Conservation (phyloP, 768 basidiomycete genomes). For the Cyathus striatus region DNA sequence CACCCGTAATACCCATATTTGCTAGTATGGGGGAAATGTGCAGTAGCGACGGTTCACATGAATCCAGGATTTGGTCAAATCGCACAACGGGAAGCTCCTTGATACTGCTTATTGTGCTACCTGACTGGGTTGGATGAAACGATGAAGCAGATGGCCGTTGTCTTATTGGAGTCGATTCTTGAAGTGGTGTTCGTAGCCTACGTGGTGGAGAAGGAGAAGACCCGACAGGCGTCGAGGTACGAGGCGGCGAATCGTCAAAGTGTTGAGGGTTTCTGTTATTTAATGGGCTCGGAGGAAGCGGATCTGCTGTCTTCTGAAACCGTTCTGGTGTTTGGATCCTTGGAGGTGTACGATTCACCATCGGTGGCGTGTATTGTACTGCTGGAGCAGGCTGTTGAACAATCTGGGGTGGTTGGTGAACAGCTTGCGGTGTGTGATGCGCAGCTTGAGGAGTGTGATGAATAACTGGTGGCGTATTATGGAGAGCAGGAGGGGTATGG, state of each 20-base stretch:
- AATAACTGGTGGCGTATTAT: no score
- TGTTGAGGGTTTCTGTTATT: no score
- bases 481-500: no score
- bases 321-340: no score
- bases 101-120: conserved; percentile 39
- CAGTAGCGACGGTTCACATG: conserved; percentile 60
- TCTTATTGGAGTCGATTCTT: conserved; percentile 12
- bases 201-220: background rate
- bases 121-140: conserved; percentile 32
- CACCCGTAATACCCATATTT: conserved; percentile 51
- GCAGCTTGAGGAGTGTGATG: no score
- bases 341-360: no score
- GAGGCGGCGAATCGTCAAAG: background rate
- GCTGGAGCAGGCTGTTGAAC: no score
- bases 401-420: no score
- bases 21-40: conserved; percentile 57
- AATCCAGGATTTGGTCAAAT: conserved; percentile 50
- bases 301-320: no score
- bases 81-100: conserved; percentile 28
- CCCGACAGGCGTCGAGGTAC: conserved; percentile 7
- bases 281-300: no score
- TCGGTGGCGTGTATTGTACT: no score
- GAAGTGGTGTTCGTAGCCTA: background rate
- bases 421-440: no score
- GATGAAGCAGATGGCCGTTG: conserved; percentile 23